Percentiles rank a stretch among this genome's conserved stretches.
phyloP scores from a whole-genome alignment of 257 asterid species.

The Buddleja alternifolia region DNA sequence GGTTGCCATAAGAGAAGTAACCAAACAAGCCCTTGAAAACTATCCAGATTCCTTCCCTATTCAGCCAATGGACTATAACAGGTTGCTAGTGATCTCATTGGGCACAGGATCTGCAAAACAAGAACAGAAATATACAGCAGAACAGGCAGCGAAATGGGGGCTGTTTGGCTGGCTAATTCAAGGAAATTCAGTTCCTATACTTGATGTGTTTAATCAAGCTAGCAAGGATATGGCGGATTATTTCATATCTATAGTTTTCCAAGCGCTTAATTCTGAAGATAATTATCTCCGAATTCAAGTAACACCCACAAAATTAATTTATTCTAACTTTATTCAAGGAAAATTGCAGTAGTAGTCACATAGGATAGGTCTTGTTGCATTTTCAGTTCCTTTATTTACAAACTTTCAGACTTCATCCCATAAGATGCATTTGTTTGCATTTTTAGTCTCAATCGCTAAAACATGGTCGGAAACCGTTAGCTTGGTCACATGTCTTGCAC shows the following conservation, averaged over 20 bases:
- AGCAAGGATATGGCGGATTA: constrained; percentile 51
- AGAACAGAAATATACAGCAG: constrained; percentile 45
- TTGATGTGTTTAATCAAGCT: constrained; percentile 50
- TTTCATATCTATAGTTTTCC: constrained; percentile 42
- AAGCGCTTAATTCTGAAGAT: constrained; percentile 37
- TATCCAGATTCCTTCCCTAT: constrained; percentile 43
- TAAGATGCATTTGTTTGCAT: no score
- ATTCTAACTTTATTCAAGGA: no score
- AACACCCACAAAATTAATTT: not conserved
- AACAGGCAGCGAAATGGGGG: constrained; percentile 56
- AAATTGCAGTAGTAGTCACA: no score
- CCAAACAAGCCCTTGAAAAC: constrained; percentile 30
- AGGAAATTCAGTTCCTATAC: constrained; percentile 41
- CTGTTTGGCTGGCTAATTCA: constrained; percentile 54
- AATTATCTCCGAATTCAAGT: constrained; percentile 66
- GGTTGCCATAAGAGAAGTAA: constrained; percentile 54
- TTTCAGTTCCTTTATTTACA: no score
- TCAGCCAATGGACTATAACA: constrained; percentile 42
- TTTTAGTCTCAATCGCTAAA: no score
- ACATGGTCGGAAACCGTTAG: no score
- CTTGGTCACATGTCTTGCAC: no score
- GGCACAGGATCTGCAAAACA: constrained; percentile 57
- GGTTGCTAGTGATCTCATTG: constrained; percentile 50
- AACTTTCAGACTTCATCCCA: no score
- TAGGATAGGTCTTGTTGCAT: no score